Conservation (phyloP, 2,329 filamentous ascomycete genomes). For the Paraconiothyrium sp. region DNA sequence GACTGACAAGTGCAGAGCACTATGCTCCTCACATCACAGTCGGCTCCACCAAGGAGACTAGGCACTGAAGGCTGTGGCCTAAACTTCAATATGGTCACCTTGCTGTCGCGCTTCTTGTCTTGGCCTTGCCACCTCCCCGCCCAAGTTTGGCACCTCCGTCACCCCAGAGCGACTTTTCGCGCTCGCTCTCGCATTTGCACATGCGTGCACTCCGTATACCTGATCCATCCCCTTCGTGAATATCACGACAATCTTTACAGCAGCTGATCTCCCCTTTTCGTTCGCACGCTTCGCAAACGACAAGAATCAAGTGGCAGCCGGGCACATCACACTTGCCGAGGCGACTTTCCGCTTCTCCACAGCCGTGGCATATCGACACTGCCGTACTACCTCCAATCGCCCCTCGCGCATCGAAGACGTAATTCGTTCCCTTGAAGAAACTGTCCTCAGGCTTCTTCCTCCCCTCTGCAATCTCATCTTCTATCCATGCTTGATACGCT, state of each 20-base stretch:
- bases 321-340: constrained; percentile 28
- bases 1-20: too few species aligned
- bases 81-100: not conserved
- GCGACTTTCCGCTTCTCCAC: constrained; percentile 22
- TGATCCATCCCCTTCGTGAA: constrained; percentile 3
- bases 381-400: constrained; percentile 24
- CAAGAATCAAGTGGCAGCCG: constrained; percentile 34
- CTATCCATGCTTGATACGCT: constrained; percentile 36
- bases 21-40: too few species aligned
- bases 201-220: constrained; percentile 20
- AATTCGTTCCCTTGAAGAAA: constrained; percentile 36
- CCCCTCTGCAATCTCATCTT: constrained; percentile 27
- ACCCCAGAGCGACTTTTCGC: constrained; percentile 32
- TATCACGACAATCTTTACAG: constrained; percentile 28
- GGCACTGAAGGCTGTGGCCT: not conserved
- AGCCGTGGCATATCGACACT: constrained; percentile 32
- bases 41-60: too few species aligned
- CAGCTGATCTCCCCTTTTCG: constrained; percentile 21
- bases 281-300: constrained; percentile 30
- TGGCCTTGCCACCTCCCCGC: not conserved
- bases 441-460: constrained; percentile 28
- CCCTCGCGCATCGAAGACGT: constrained; percentile 37
- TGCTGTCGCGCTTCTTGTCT: constrained; percentile 1
- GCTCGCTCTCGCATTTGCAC: constrained; percentile 30
- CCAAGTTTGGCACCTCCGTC: constrained; percentile 22